phyloP scores from a whole-genome alignment of 2,329 filamentous ascomycete species.

The Chrysoporthe puriensis region DNA sequence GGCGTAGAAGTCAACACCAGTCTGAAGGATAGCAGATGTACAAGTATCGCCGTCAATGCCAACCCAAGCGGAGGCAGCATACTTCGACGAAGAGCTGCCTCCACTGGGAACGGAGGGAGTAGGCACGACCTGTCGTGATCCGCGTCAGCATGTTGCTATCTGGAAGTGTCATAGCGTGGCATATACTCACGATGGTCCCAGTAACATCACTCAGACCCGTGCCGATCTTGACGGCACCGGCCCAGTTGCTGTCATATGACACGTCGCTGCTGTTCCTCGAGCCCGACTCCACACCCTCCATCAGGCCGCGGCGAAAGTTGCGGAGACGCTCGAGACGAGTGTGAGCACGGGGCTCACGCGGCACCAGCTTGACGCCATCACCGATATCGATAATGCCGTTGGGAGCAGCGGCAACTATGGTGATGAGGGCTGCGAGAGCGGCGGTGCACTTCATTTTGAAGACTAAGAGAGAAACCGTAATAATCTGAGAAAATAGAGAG shows the following conservation, averaged over 20 bases:
- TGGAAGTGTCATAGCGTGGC: neutral
- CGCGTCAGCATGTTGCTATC: neutral
- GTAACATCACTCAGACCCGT: constrained; percentile 56
- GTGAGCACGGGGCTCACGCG: constrained; percentile 41
- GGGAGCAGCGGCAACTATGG: constrained; percentile 41
- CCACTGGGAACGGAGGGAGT: constrained; percentile 46
- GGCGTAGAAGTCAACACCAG: constrained; percentile 59
- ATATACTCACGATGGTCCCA: constrained; percentile 46
- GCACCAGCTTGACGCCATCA: constrained; percentile 48
- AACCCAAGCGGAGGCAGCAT: constrained; percentile 61
- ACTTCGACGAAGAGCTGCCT: constrained; percentile 38
- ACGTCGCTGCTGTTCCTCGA: constrained; percentile 46
- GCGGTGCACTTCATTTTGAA: constrained; percentile 55
- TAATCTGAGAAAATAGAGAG: neutral
- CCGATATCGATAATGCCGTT: constrained; percentile 47
- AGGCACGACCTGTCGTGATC: constrained; percentile 38
- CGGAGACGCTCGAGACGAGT: constrained; percentile 34
- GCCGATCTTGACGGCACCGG: constrained; percentile 58
- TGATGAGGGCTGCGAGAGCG: constrained; percentile 40
- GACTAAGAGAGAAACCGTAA: neutral
- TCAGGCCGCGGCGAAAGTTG: constrained; percentile 36
- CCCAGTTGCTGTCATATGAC: constrained; percentile 61
- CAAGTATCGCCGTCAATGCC: constrained; percentile 56
- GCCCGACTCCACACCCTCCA: constrained; percentile 37
- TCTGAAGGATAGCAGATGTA: constrained; percentile 54